Base-by-base conservation (phyloP, 257 asterid species). In the Fraxinus pennsylvanica region DNA sequence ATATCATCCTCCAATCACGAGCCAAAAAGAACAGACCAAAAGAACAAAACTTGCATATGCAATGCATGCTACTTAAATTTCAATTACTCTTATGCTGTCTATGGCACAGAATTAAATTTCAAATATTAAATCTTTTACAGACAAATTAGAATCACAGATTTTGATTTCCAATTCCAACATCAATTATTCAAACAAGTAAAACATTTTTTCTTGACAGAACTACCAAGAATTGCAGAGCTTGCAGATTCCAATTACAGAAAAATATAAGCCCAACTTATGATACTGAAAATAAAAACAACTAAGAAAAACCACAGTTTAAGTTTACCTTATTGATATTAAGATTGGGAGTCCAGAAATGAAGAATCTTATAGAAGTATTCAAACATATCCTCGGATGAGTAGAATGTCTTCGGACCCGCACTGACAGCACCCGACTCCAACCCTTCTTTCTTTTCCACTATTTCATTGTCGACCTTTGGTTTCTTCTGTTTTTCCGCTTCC, bases 281-380 rank as follows among this genome's bases (percentile, higher is more conserved):
- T 36, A 29, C 2, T 38, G 21, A 2, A 15, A 54, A 43, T 43
- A 43, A 43, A 43, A 43, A 43, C 52, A 43, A 12, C 52, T 12
- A 12, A 43, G 17, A 12, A 43, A 43, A 43, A 10, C 17, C 17
- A 2, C 2, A 43, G 52, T 43, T 12, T 61, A 9, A 43, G 22
- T 27, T 30, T 85, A 94, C 98, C 98, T 89, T 92, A 75, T 91
- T 94, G 68, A 94, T 72, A 77, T 82, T 74, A 76, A 92, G 27
- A 74, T 94, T 88, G 22, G 91, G 78, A 21, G 91, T 68, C 98
- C 98, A 94, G 50, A 74, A 41, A 73, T 86, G 97, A 61, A 92
- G 92, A 73, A 94, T 86, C 85, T 91, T 91, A 82, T 69, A 79
- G 80, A 91, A 92, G 81, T 94, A 94, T 78, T 94, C 97, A 77